Conservation (phyloP, 2,329 filamentous ascomycete genomes). For the Colletotrichum siamense region DNA sequence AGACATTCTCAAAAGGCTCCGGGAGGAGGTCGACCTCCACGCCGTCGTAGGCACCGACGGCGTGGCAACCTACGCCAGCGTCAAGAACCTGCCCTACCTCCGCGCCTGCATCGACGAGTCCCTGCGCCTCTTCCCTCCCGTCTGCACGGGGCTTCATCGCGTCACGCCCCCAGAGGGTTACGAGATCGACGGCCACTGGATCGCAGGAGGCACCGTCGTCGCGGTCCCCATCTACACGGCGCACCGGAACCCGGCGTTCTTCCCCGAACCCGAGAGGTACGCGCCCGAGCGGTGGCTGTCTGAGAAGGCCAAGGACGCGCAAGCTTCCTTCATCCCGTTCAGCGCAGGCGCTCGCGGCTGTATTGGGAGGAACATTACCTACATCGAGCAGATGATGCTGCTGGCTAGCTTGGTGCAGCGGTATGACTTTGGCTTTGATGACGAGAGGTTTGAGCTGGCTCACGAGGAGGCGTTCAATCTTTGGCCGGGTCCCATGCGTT, state of each 20-base stretch:
- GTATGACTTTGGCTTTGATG: slow-evolving; percentile 39
- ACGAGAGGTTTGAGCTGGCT: not conserved
- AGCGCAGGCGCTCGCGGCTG: slow-evolving; percentile 26
- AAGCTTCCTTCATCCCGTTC: slow-evolving; percentile 44
- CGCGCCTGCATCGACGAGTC: slow-evolving; percentile 57
- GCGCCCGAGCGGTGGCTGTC: slow-evolving; percentile 40
- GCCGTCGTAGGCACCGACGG: not conserved
- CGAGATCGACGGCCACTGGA: slow-evolving; percentile 46
- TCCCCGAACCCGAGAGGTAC: slow-evolving; percentile 22
- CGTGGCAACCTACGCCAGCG: slow-evolving; percentile 50
- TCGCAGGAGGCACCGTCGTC: slow-evolving; percentile 49
- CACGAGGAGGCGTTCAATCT: not conserved
- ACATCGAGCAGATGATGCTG: slow-evolving; percentile 51
- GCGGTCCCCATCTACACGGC: slow-evolving; percentile 38
- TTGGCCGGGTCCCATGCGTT: not conserved
- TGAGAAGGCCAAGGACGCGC: slow-evolving; percentile 41
- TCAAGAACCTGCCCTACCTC: slow-evolving; percentile 57
- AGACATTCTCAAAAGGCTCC: slow-evolving; percentile 36
- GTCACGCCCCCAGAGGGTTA: slow-evolving; percentile 48
- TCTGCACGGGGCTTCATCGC: slow-evolving; percentile 45
- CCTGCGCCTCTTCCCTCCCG: slow-evolving; percentile 48
- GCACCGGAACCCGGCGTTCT: not conserved
- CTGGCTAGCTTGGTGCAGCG: slow-evolving; percentile 45
- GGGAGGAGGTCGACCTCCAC: not conserved
- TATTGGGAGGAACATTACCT: slow-evolving; percentile 36